Base-by-base conservation (phyloP, 257 asterid species). In the Solanum pinnatisectum region DNA sequence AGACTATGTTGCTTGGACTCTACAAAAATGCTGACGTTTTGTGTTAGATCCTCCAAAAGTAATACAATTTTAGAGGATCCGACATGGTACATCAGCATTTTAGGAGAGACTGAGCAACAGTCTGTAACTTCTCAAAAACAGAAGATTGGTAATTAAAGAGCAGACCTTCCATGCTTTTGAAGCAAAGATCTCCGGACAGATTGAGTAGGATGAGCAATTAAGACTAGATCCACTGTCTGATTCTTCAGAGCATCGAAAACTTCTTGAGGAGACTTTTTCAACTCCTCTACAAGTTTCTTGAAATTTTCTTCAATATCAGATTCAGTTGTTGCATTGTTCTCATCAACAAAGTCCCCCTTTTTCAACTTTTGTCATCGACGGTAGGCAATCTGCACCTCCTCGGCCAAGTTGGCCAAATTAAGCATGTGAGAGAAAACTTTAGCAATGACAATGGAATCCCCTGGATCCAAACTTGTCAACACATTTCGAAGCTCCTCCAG, bases 141-240 rank as follows among this genome's bases (percentile, higher is more conserved):
- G 32, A 49, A 30, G 18, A 81, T 27, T 18, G 44, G 70, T 27
- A 46, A 32, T 30, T 27, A 49, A 23, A 44, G n/a, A 30, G 30
- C 87, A 85, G 87, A 92, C 94, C 94, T 92, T 49, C 90, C 93
- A 72, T 92, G 94, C 86, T 92, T 92, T 73, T 92, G 94, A 86
- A 92, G 94, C 89, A 92, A 87, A 30, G 94, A 92, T 88, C 94
- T 89, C 35, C 94, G 85, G 56, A 92, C 87, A 70, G 94, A 89
- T 82, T 92, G 94, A 68, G 94, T 92, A 42, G 94, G 94, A 84
- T 92, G 94, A 86, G 94, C 94, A 88, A 93, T 92, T 23, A 92
- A 78, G 74, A 92, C 94, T 27, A 92, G 90, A 87, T 92, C 94
- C 88, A 92, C 93, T 2, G 94, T 92, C 88, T 92, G 94, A 84